Conservation (phyloP, 2,329 filamentous ascomycete genomes). For the Periconia sp. region DNA sequence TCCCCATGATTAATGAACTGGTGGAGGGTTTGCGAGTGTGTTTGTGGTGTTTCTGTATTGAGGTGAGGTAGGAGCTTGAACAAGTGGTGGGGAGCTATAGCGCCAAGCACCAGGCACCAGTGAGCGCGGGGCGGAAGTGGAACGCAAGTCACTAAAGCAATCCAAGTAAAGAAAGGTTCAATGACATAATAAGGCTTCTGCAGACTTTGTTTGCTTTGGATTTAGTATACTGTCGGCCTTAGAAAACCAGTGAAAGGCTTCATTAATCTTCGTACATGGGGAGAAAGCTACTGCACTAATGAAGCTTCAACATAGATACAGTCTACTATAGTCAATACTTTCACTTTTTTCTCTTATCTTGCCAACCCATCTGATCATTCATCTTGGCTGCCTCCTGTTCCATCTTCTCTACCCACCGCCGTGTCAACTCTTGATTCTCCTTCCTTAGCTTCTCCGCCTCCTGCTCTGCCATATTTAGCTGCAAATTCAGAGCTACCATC, state of each 20-base stretch:
- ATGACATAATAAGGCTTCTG: too few species aligned
- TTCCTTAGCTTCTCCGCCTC: conserved; percentile 72
- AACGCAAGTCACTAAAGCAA: not conserved
- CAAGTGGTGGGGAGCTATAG: conserved; percentile 31
- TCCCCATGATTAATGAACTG: conserved; percentile 35
- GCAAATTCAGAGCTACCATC: conserved; percentile 83
- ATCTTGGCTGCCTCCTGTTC: conserved; percentile 85
- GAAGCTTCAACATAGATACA: not conserved
- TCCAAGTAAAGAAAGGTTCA: too few species aligned
- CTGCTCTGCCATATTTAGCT: conserved; percentile 85
- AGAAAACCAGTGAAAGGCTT: too few species aligned
- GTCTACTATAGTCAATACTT: not conserved
- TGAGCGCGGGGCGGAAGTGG: conserved; percentile 1
- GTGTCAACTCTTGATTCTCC: conserved; percentile 89
- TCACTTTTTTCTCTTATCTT: not conserved
- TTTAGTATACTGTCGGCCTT: too few species aligned
- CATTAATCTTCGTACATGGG: too few species aligned
- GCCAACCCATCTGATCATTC: conserved; percentile 59
- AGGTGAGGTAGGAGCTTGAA: conserved; percentile 19
- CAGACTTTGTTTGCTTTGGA: too few species aligned
- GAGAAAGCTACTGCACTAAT: too few species aligned
- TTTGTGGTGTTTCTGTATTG: conserved; percentile 13
- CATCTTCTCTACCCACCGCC: conserved; percentile 90
- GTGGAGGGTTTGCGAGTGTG: conserved; percentile 3
- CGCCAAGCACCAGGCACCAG: conserved; percentile 40